These are phyloP conservation scores for Pseudopyricularia javanii DNA, from an alignment of 2,329 filamentous ascomycete genomes.

Conservation along the genomic window DNA sequence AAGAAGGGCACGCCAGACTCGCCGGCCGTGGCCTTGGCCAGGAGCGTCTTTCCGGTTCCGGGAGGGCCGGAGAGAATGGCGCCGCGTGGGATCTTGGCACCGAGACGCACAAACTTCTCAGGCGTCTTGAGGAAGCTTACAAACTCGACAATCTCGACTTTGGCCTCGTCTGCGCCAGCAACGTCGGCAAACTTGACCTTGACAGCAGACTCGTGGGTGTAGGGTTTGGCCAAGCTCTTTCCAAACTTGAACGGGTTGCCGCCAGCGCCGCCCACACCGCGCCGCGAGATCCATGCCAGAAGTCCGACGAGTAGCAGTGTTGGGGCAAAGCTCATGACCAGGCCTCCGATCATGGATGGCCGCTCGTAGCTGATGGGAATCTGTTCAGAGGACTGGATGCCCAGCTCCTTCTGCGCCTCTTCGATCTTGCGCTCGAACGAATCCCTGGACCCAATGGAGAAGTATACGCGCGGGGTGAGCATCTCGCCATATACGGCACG, in stretches of 20 bases:
- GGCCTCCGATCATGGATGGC: slow-evolving; percentile 60
- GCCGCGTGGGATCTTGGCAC: slow-evolving; percentile 94
- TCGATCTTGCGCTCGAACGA: slow-evolving; percentile 84
- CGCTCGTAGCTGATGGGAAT: slow-evolving; percentile 84
- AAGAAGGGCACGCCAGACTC: slow-evolving; percentile 97
- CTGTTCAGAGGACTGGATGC: slow-evolving; percentile 74
- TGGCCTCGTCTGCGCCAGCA: slow-evolving; percentile 95
- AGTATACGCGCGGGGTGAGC: slow-evolving; percentile 67
- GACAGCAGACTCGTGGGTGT: slow-evolving; percentile 93
- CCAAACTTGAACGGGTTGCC: slow-evolving; percentile 89
- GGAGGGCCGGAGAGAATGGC: slow-evolving; percentile 96
- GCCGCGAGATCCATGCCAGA: slow-evolving; percentile 66
- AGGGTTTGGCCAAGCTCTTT: slow-evolving; percentile 89
- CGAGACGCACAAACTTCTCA: slow-evolving; percentile 81
- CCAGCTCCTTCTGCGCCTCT: slow-evolving; percentile 74
- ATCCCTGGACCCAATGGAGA: slow-evolving; percentile 90
- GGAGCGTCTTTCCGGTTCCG: slow-evolving; percentile 97
- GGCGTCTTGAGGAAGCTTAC: slow-evolving; percentile 94
- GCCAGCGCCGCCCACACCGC: slow-evolving; percentile 57
- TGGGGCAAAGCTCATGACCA: slow-evolving; percentile 71
- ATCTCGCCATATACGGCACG: slow-evolving; percentile 65
- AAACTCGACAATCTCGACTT: slow-evolving; percentile 98
- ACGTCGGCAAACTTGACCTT: slow-evolving; percentile 97
- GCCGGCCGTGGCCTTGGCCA: slow-evolving; percentile 92
- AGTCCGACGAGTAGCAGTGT: slow-evolving; percentile 77